Evolutionary conservation across 306 rosid genomes (phyloP), one percentile per base, ranked within the genome.

Genomic region (Cucurbita moschata): DNA sequence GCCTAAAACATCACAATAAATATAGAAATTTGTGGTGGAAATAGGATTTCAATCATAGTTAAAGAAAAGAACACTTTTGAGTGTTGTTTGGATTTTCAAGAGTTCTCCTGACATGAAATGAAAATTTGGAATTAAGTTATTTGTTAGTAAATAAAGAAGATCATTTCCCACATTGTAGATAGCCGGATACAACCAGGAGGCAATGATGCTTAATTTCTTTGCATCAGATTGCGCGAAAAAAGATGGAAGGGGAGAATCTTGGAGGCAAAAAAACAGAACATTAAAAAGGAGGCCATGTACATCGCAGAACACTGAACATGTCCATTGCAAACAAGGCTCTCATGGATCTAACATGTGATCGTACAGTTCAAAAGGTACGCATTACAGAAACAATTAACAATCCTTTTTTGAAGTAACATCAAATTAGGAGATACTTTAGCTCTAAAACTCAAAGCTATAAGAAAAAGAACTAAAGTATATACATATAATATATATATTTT

Each of bases 281-380:
- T 42, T 2, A 10, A 44, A 66, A 66, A 43, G 71, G 71, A 42
- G 72, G 54, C 21, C 54, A 12, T 54, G 54, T 44, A 10, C 30
- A 64, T 64, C n/a, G 51, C 51, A 64, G 71, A 64, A 40, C 71
- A 40, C 30, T 64, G 51, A 38, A 37, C 47, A 4, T 38, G 68
- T 61, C 2, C 44, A 61, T 11, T 5, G 64, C 12, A 59, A 59
- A 59, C 64, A 40, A 40, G 13, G 9, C 30, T 14, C 23, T 67
- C 54, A 44, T 43, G 37, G n/a, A 66, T 66, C 72, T n/a, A 66
- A 12, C 72, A 67, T 21, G 72, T 62, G 72, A 67, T 55, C 55
- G 72, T 67, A 67, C 72, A 19, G 54, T 43, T 67, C 55, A 10
- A 19, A 23, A 67, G 53, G 72, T 67, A 62, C 49, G 47, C 23